A percentile compares a stretch with the other conserved stretches of the same genome.
Evolutionary conservation across 2,329 filamentous ascomycete genomes (phyloP).

Genomic region (Colletotrichum abscissum): DNA sequence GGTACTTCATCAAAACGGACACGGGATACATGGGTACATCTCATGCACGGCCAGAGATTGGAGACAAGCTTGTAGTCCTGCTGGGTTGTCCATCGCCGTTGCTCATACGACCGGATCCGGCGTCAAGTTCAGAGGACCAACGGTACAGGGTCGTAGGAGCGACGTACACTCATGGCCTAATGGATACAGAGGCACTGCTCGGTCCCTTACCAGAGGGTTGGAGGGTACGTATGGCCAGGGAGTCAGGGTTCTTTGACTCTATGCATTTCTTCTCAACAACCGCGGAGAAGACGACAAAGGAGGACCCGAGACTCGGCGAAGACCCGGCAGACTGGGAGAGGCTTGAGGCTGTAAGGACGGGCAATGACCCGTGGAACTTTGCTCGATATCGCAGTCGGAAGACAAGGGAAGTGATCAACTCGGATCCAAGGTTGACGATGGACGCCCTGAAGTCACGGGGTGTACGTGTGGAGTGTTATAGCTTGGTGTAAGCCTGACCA

Average conservation of each 20-base stretch:
- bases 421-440: background rate
- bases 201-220: conserved; percentile 4
- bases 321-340: background rate
- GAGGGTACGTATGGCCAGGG: background rate
- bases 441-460: background rate
- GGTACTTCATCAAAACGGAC: background rate
- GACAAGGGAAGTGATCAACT: background rate
- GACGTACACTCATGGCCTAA: conserved; percentile 17
- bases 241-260: background rate
- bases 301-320: background rate
- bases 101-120: background rate
- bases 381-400: background rate
- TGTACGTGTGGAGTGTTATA: background rate
- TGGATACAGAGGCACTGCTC: conserved; percentile 20
- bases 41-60: background rate
- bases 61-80: background rate
- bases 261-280: background rate
- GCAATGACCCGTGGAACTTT: background rate
- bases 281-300: background rate
- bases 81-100: background rate
- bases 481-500: background rate
- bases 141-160: conserved; percentile 10
- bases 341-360: background rate
- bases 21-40: background rate
- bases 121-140: background rate